A percentile compares a stretch with the other conserved stretches of the same genome.
These are phyloP conservation scores for Gillenia trifoliata DNA, from an alignment of 306 rosid genomes.

Conservation along the genomic window DNA sequence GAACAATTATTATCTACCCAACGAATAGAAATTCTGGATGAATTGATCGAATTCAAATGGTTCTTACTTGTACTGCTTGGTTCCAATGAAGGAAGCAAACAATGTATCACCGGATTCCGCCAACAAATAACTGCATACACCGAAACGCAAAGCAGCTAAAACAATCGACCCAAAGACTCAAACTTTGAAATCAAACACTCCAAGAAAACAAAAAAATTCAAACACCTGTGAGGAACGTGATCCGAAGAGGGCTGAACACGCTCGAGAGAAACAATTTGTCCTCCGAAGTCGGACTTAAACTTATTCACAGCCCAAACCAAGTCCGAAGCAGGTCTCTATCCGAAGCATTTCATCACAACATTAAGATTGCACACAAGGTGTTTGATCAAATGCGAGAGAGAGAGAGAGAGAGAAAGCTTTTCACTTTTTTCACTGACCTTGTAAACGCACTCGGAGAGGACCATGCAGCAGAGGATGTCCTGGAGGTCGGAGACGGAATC, in stretches of 20 bases:
- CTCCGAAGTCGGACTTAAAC: constrained; percentile 91
- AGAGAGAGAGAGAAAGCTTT: not conserved
- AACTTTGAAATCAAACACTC: constrained; percentile 2
- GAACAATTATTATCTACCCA: constrained; percentile 3
- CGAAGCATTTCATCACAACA: not conserved
- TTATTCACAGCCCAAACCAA: constrained; percentile 88
- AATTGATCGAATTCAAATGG: constrained; percentile 2
- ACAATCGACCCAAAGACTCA: not conserved
- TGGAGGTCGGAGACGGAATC: constrained; percentile 79
- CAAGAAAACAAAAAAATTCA: not conserved
- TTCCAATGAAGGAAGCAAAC: constrained; percentile 95
- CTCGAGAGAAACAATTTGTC: constrained; percentile 80
- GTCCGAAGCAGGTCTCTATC: constrained; percentile 73
- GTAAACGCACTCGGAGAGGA: constrained; percentile 91
- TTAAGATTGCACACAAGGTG: not conserved
- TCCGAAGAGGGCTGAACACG: constrained; percentile 98
- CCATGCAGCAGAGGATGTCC: constrained; percentile 92
- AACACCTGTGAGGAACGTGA: constrained; percentile 92
- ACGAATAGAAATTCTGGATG: constrained; percentile 1
- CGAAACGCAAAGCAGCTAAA: constrained; percentile 12
- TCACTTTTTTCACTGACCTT: constrained; percentile 40
- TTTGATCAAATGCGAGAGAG: not conserved
- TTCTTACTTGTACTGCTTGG: constrained; percentile 92
- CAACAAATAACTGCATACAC: constrained; percentile 65
- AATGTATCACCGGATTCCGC: constrained; percentile 97